These are phyloP conservation scores for Mortierella hygrophila DNA, from an alignment of 192 early-diverging fungal genomes.

Conservation along the genomic window DNA sequence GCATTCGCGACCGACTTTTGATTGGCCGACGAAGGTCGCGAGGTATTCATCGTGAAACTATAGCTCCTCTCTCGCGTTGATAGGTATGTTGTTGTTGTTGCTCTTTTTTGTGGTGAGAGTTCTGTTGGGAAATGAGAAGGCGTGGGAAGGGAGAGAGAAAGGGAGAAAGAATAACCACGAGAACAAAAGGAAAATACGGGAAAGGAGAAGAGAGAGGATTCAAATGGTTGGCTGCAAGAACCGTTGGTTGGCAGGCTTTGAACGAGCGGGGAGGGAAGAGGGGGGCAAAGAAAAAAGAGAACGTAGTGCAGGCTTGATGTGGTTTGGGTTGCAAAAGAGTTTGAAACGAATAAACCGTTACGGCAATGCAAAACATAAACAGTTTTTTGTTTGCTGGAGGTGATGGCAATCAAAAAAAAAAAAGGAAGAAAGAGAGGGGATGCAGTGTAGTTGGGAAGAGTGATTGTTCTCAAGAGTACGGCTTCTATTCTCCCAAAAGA, in stretches of 20 bases:
- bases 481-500: background rate
- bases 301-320: background rate
- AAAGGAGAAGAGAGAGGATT: too few relatives aligned
- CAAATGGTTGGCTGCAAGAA: background rate
- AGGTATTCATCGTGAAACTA: slow-evolving; percentile 28
- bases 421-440: background rate
- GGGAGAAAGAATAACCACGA: background rate
- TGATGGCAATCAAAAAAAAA: background rate
- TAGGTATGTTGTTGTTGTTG: background rate
- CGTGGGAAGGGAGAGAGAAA: background rate
- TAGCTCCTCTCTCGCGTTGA: background rate
- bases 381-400: background rate
- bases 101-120: background rate
- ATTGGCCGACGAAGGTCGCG: slow-evolving; percentile 29
- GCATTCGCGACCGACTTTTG: slow-evolving; percentile 4
- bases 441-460: background rate
- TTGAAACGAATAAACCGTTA: background rate
- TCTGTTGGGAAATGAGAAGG: background rate
- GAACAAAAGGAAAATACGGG: too few relatives aligned
- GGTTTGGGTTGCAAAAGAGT: background rate
- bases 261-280: background rate
- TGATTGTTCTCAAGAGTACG: background rate
- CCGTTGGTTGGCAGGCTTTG: background rate
- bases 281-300: background rate
- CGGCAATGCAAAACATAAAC: background rate